Base-by-base conservation (phyloP, 495 filamentous ascomycete species). In the Endocarpon pusillum region DNA sequence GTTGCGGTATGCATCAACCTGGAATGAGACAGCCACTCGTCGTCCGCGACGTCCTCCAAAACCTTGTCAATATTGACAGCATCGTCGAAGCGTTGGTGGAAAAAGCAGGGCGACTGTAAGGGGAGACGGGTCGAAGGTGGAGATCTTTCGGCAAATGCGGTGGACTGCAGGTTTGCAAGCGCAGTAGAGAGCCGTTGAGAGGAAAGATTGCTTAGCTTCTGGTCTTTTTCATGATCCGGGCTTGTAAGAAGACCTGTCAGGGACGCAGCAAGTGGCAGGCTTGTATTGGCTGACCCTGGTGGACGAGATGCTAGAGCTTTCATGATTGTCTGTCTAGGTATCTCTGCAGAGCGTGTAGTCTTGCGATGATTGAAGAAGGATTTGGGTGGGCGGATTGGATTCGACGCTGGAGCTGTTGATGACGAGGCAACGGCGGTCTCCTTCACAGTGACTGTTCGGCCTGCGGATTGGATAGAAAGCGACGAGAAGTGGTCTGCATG, bases 21-120 rank as follows among this genome's bases (percentile, higher is more conserved):
- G 2, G 82, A 91, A 55, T 94, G 91, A 12, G 82, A 91, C 49
- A 91, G 71, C 58, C 69, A 84, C 40, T 94, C 84, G 51, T 94
- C 83, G 33, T 78, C 81, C 4, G 64, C 58, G 30, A 96, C 91
- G 58, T 97, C 89, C 52, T 96, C 89, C 1, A 97, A 65, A 2
- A 97, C 85, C 50, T 78, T 91, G 36, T 91, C 81, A 27, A 94
- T 78, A 53, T 97, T 85, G 41, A 97, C 81, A 5, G 85, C 85
- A 50, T 92, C 82, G 38, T 94, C 89, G 49, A 97, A 96, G 25
- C 84, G 70, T 55, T 86, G 78, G 55, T 97, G 89, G 65, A 94
- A 96, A 57, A 87, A 96, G 56, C 91, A 96, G 0, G 89, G 89
- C 23, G 82, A 91, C 47, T 87, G 77, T 17, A 94, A 58, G 15